Conservation (phyloP, 1,139 yeast species). For the Candida tropicalis region DNA sequence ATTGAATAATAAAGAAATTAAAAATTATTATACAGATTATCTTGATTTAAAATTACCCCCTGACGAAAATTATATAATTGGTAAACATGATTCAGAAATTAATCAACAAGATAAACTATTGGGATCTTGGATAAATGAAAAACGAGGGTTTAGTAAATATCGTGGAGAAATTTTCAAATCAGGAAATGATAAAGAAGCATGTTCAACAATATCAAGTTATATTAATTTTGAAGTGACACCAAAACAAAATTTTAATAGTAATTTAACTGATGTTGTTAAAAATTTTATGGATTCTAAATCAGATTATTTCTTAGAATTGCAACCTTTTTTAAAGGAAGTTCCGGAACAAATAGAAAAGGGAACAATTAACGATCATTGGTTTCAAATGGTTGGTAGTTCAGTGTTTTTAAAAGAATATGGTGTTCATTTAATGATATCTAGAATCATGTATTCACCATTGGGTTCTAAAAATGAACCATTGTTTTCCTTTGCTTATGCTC, state of each 20-base stretch:
- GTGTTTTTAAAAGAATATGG: slow-evolving; percentile 46
- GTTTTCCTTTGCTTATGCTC: slow-evolving; percentile 38
- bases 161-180: neutral
- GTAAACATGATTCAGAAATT: neutral
- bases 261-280: neutral
- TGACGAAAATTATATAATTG: neutral
- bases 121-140: neutral
- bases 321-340: slow-evolving; percentile 29
- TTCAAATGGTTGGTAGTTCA: slow-evolving; percentile 40
- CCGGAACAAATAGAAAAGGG: slow-evolving; percentile 28
- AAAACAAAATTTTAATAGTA: neutral
- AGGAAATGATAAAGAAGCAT: neutral
- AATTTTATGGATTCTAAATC: neutral
- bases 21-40: neutral
- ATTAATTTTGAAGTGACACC: neutral
- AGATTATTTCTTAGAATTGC: slow-evolving; percentile 27
- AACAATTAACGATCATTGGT: slow-evolving; percentile 37
- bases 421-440: slow-evolving; percentile 39
- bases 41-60: neutral
- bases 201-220: neutral
- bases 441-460: slow-evolving; percentile 35
- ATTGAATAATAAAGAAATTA: neutral
- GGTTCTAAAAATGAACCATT: slow-evolving; percentile 34
- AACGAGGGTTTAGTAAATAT: neutral
- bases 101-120: neutral